Evolutionary conservation across 2,329 filamentous ascomycete genomes (phyloP), one percentile per base, ranked within the genome.

Genomic region (Xylaria sp.): DNA sequence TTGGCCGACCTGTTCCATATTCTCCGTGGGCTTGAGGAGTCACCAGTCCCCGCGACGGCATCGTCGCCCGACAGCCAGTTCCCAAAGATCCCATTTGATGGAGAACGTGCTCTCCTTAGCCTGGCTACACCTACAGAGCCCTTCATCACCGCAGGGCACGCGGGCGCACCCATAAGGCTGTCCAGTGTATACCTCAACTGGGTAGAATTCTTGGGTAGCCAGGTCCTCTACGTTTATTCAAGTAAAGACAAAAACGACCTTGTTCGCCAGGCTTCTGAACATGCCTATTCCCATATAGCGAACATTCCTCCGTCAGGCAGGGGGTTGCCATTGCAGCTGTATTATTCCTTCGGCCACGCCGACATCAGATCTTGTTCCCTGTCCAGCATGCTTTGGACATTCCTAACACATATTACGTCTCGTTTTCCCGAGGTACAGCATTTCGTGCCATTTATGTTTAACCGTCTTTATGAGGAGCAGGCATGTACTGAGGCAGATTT

Each of bases 351-450:
- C 28, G 44, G 50, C 10, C 8, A 12, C 18, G 3, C 20, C 25
- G 52, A 64, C 28, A 39, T 57, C n/a, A 50, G 52, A n/a, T 56
- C 61, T 25, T 28, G 20, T 7, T 64, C 61, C 23, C 44, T 64
- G n/a, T 64, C 61, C 9, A 51, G 13, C 44, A 64, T 64, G 61
- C 18, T 64, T 57, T 64, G 52, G 61, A 64, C 61, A 15, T 57
- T 64, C 25, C 32, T 64, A 13, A 20, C 52, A 13, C 39, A 57
- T 5, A 34, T 41, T 18, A 34, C 18, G 25, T 64, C 52, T 57
- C 58, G 44, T 4, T 61, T 51, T 10, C 28, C 18, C 2, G 41
- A 50, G 28, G 50, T 61, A 51, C 50, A 28, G 13, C n/a, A 23
- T 50, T 51, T 34, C 10, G 6, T 61, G 12, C 58, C 58, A 18